phyloP scores from a whole-genome alignment of 2,329 filamentous ascomycete species.

The Helotiales sp. region DNA sequence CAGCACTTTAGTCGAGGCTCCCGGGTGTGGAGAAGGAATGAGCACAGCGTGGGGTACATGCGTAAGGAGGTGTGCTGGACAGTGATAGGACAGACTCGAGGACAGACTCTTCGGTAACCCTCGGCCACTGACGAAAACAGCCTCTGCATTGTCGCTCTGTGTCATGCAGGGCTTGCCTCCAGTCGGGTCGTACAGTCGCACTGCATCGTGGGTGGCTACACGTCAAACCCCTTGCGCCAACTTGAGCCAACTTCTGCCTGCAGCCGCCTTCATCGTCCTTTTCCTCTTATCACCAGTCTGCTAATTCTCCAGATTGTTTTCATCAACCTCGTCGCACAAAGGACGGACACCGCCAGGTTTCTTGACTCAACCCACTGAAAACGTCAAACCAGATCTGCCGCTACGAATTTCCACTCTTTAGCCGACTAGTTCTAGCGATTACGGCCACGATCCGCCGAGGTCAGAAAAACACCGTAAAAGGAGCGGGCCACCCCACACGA shows the following conservation, averaged over 20 bases:
- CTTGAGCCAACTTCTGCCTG: not conserved
- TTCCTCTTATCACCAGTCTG: not conserved
- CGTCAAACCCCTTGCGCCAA: not conserved
- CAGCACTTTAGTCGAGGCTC: not conserved
- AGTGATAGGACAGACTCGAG: too few species aligned
- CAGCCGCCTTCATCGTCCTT: not conserved
- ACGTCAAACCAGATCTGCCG: not conserved
- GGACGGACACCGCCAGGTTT: not conserved
- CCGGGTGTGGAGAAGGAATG: not conserved
- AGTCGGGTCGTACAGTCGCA: not conserved
- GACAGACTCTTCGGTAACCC: not conserved
- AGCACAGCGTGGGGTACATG: not conserved
- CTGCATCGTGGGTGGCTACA: not conserved
- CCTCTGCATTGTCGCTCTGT: too few species aligned
- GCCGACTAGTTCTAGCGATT: not conserved
- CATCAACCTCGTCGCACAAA: not conserved
- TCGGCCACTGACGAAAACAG: not conserved
- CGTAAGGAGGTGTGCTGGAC: too few species aligned
- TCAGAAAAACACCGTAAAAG: conserved; percentile 1
- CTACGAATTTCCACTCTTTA: not conserved
- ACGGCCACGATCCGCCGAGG: not conserved
- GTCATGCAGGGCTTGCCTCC: not conserved
- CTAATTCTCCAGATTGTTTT: not conserved
- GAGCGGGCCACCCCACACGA: not conserved
- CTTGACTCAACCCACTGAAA: not conserved